These are phyloP conservation scores for Diversispora epigaea DNA, from an alignment of 192 early-diverging fungal species.

Conservation along the genomic window DNA sequence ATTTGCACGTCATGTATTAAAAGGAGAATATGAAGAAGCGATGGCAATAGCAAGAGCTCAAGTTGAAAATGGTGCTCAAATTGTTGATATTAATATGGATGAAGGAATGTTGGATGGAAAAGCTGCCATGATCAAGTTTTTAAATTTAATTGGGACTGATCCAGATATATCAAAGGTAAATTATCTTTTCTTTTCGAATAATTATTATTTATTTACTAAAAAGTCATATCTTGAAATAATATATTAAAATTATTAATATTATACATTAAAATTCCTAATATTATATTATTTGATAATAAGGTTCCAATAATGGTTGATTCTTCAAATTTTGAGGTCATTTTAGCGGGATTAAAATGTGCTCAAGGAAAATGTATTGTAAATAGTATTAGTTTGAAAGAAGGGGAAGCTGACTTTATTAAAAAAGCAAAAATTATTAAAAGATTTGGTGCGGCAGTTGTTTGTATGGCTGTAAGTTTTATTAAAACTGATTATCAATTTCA, in stretches of 20 bases:
- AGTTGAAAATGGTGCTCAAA: conserved; percentile 93
- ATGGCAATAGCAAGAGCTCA: conserved; percentile 90
- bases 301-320: conserved; percentile 96
- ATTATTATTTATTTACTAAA: neutral
- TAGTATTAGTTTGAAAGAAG: conserved; percentile 94
- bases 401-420: conserved; percentile 87
- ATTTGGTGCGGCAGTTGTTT: conserved; percentile 93
- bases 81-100: conserved; percentile 97
- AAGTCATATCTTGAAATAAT: too few relatives aligned
- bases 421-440: conserved; percentile 86
- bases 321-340: conserved; percentile 95
- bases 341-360: conserved; percentile 91
- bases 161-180: conserved; percentile 77
- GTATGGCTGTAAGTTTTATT: conserved; percentile 76
- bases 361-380: conserved; percentile 99
- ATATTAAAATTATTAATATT: too few relatives aligned
- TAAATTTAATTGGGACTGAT: conserved; percentile 92
- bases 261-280: too few relatives aligned
- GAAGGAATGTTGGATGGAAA: conserved; percentile 94
- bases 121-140: conserved; percentile 90
- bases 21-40: conserved; percentile 91
- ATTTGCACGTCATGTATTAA: conserved; percentile 91
- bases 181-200: neutral
- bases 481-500: neutral
- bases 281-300: too few relatives aligned